Evolutionary conservation across 1,139 yeast genomes (phyloP).

Genomic region (Saccharomycopsis hybrid): DNA sequence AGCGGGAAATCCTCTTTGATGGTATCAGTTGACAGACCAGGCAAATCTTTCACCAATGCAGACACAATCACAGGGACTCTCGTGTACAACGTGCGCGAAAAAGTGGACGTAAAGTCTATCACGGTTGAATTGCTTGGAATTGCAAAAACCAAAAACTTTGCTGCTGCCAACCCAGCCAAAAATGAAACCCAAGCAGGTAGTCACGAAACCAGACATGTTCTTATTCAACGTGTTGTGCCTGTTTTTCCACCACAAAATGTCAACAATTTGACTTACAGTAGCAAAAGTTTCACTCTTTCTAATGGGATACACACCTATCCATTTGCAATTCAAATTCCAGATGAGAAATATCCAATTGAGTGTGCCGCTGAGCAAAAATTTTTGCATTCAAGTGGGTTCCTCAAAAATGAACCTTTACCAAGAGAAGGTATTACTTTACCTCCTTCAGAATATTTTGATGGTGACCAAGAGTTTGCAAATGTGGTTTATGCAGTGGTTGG

Average conservation of each 20-base stretch:
- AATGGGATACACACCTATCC: background rate
- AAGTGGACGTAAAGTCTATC: background rate
- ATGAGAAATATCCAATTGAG: background rate
- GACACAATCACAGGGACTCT: conserved; percentile 1
- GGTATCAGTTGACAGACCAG: background rate
- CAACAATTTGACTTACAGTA: too few species aligned
- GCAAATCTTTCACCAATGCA: background rate
- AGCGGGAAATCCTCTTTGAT: too few species aligned
- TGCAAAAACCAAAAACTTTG: too few species aligned
- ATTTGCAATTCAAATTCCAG: background rate
- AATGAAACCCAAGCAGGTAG: too few species aligned
- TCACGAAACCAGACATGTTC: too few species aligned
- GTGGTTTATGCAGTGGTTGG: background rate
- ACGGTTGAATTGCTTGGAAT: background rate
- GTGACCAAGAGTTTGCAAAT: background rate
- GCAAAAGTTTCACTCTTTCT: background rate
- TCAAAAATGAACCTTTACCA: background rate
- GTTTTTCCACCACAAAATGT: too few species aligned
- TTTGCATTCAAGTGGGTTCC: background rate
- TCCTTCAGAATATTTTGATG: background rate
- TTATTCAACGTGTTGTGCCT: too few species aligned
- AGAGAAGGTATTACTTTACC: background rate
- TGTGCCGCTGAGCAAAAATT: background rate
- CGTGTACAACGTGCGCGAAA: background rate
- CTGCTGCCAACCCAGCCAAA: too few species aligned